Evolutionary conservation across 2,329 filamentous ascomycete species (phyloP), one percentile per base, ranked within the genome.

Genomic region (Metarhizium rileyi): DNA sequence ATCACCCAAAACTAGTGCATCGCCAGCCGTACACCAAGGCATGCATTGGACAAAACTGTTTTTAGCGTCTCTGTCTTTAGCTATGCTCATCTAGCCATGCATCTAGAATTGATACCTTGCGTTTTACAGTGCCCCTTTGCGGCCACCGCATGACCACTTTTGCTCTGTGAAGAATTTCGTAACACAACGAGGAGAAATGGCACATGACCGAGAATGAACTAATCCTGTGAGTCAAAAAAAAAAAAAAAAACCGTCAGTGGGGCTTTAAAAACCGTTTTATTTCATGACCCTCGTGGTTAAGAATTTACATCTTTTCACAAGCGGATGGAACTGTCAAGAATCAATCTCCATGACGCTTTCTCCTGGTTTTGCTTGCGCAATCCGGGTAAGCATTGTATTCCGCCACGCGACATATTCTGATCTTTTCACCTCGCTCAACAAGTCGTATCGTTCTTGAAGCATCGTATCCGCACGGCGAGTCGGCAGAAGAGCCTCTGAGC

Each of bases 371-470:
- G 63, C 60, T 55, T 78, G 71, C 42, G 77, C 63, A 51, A 87
- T 78, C 55, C 73, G 73, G 51, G 66, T 68, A 60, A 86, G 57
- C 25, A 88, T 75, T 1, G 63, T 67, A 4, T 73, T 70, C 63
- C 83, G 83, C 87, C 87, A 93, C 18, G 62, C 63, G 42, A 63
- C 69, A 61, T 82, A 90, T 10, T 84, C 80, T 38, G 70, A 70
- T 57, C 75, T 73, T 56, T 79, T 80, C 53, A 74, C 70, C 45
- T 83, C 79, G 54, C 81, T 83, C 57, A 90, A 64, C 59, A 83
- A 87, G 59, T 90, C 84, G 58, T 86, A 83, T 44, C 77, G 76
- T 55, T 84, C 81, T 63, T 90, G 85, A 57, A 90, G 80, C 86
- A 90, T 90, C 2, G 82, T 86, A 54, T 81, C 78, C 8, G 74